A percentile compares a stretch with the other conserved stretches of the same genome.
phyloP scores from a whole-genome alignment of 139 green algal genomes.

The Ulvella scutata region DNA sequence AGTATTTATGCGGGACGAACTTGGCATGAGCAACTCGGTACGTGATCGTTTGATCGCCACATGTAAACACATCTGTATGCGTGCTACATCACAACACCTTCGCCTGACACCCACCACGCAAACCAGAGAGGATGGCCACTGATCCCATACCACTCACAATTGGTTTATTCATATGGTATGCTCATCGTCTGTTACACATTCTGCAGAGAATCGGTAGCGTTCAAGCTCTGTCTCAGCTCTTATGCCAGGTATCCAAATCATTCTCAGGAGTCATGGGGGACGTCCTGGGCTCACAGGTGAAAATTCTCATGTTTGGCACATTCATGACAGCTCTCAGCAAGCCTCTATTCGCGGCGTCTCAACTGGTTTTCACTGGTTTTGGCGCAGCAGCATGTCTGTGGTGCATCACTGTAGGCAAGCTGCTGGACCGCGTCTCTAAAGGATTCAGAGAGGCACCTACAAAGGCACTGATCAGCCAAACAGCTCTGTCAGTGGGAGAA shows the following conservation, averaged over 20 bases:
- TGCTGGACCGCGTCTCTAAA: constrained; percentile 49
- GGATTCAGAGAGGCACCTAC: constrained; percentile 64
- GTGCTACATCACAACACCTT: no score
- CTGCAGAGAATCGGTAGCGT: constrained; percentile 54
- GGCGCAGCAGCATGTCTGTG: constrained; percentile 41
- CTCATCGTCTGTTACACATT: neutral
- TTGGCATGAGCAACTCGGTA: constrained; percentile 42
- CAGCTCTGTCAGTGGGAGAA: constrained; percentile 48
- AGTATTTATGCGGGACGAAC: constrained; percentile 66
- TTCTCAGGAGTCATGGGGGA: constrained; percentile 52
- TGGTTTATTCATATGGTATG: no score
- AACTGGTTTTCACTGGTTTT: constrained; percentile 18
- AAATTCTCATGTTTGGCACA: constrained; percentile 67
- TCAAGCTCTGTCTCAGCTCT: constrained; percentile 58
- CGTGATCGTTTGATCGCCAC: no score
- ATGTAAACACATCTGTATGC: no score
- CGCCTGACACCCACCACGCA: no score
- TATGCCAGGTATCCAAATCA: constrained; percentile 55
- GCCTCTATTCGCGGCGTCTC: constrained; percentile 60
- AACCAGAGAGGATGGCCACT: no score
- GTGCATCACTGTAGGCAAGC: constrained; percentile 61
- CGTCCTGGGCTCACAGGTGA: constrained; percentile 45
- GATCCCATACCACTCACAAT: no score
- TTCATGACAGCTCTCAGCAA: constrained; percentile 63
- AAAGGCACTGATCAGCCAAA: constrained; percentile 68